phyloP scores from a whole-genome alignment of 805 yeast genomes.

The Pichia gijzeniarum region DNA sequence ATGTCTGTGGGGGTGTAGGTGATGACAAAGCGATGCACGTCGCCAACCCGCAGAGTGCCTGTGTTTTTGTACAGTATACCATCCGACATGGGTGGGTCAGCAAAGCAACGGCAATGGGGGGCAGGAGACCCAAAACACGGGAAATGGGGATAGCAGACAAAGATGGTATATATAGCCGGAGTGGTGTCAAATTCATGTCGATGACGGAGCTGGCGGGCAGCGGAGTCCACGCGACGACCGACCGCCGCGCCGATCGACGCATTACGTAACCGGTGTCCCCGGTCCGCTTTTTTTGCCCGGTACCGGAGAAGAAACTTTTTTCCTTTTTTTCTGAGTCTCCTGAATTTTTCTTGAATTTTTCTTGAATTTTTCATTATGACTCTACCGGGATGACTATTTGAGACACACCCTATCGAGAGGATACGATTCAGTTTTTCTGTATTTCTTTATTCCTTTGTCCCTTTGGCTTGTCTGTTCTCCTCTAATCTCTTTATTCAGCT shows the following conservation, averaged over 20 bases:
- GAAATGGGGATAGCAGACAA: no score
- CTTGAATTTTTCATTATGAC: no score
- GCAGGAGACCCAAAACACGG: no score
- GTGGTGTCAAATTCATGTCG: no score
- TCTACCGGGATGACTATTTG: no score
- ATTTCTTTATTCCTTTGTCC: background rate
- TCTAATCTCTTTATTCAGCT: background rate
- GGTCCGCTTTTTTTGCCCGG: background rate
- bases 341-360: no score
- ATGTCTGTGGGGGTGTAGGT: conserved; percentile 32
- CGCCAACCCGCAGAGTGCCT: conserved; percentile 49
- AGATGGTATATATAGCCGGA: no score
- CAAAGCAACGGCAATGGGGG: no score
- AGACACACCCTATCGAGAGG: no score
- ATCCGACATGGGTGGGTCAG: background rate
- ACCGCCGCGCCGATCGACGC: conserved; percentile 3
- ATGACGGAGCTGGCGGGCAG: no score
- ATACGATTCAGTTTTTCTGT: no score
- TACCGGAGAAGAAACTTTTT: background rate
- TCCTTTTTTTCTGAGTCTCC: background rate
- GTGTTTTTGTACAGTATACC: conserved; percentile 20
- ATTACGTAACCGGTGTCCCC: background rate
- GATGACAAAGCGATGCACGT: conserved; percentile 49
- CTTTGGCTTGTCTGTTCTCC: background rate
- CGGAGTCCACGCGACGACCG: no score